Base-by-base conservation (phyloP, 306 rosid species). In the Macrotyloma uniflorum region DNA sequence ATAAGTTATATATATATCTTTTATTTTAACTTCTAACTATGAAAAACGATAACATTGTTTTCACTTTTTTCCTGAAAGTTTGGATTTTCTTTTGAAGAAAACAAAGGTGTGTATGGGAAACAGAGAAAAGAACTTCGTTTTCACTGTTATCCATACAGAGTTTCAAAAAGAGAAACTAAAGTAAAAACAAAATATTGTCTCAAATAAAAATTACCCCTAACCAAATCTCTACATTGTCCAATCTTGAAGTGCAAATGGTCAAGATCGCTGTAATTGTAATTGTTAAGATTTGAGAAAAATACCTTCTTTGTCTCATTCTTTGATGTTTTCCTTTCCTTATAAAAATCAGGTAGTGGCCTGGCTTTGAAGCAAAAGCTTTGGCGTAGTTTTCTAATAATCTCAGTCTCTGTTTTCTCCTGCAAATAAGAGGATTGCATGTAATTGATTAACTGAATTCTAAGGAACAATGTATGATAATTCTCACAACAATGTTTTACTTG, bases 301-400 rank as follows among this genome's bases (percentile, higher is more conserved):
- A 85, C 93, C 96, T 77, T 77, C 46, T 69, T 83, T 46, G 81
- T 80, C 77, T 88, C 94, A 26, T 76, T 76, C 66, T 23, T 75
- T 42, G 84, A 85, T 43, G 80, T 67, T 90, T 88, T 89, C 77
- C 91, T 85, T 85, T 90, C 93, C 77, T 83, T 87, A 30, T 95
- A 95, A 78, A 95, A 95, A n/a, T 85, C 88, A 24, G 99, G 98
- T 43, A 95, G 81, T 33, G 99, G 99, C 85, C 96, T 88, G 33
- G 99, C 99, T 89, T 91, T 91, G 87, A 91, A 95, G 91, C 97
- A 95, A 81, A 91, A 81, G 87, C 82, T 89, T 84, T 91, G 91
- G 12, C 93, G 86, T 36, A 87, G 85, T 85, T 90, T 95, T 73
- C 88, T 88, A 23, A 87, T 88, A 20, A 87, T 85, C 83, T 91